Conservation (phyloP, 108 stramenopile genomes). For the Pseudonitzschia pungens region DNA sequence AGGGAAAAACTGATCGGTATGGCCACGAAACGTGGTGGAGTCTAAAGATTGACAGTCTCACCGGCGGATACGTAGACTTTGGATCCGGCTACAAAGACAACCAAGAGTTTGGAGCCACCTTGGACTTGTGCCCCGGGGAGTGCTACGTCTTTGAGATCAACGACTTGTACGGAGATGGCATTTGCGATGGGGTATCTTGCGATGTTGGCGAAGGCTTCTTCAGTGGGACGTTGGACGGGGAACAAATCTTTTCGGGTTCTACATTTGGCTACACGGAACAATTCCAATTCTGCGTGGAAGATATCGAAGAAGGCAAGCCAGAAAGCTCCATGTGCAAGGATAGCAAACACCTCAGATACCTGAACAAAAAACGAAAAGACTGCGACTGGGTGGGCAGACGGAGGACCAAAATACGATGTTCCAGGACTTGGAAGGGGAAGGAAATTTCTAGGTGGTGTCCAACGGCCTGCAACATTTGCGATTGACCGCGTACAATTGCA, state of each 20-base stretch:
- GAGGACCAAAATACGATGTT: neutral
- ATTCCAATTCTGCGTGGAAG: neutral
- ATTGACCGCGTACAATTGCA: too few species aligned
- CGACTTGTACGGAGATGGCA: slow-evolving; percentile 7
- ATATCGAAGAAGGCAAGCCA: neutral
- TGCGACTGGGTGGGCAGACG: neutral
- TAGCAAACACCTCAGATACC: neutral
- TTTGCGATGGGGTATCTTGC: neutral
- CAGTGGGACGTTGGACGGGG: neutral
- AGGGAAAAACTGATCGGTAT: neutral
- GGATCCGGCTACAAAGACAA: neutral
- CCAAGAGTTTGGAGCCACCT: neutral
- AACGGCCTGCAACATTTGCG: neutral
- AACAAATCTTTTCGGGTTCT: neutral
- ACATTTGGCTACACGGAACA: neutral
- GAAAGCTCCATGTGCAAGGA: neutral
- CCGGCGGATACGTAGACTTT: neutral
- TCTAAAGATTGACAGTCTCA: neutral
- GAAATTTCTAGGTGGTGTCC: neutral
- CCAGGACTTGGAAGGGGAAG: neutral
- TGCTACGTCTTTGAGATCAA: slow-evolving; percentile 9
- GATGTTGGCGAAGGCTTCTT: neutral
- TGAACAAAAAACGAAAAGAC: neutral
- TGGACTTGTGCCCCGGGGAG: neutral
- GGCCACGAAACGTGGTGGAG: neutral